Conservation (phyloP, 108 stramenopile genomes). For the Skeletonema menzelii region DNA sequence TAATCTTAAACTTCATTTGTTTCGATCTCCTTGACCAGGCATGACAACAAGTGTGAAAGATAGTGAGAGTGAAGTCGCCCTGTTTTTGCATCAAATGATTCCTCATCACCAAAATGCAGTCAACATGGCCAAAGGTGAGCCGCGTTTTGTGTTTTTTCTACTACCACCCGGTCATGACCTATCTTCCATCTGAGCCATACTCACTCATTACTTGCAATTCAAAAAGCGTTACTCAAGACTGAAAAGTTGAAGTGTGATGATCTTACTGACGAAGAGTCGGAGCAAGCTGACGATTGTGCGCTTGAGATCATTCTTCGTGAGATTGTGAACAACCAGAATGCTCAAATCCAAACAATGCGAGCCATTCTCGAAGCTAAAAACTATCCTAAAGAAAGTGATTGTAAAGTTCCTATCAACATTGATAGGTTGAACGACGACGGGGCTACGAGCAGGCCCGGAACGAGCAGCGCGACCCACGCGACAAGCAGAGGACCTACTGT, state of each 20-base stretch:
- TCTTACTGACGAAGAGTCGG: slow-evolving; percentile 40
- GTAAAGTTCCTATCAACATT: slow-evolving; percentile 25
- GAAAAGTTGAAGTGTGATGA: slow-evolving; percentile 50
- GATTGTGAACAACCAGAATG: slow-evolving; percentile 76
- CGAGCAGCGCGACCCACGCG: neutral
- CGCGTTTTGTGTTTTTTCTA: neutral
- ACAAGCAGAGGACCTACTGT: neutral
- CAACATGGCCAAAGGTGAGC: slow-evolving; percentile 84
- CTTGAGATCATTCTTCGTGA: slow-evolving; percentile 59
- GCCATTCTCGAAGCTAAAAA: slow-evolving; percentile 49
- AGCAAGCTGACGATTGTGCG: slow-evolving; percentile 44
- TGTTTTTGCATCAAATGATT: slow-evolving; percentile 92
- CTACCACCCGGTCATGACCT: neutral
- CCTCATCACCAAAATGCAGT: slow-evolving; percentile 93
- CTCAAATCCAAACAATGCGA: slow-evolving; percentile 81
- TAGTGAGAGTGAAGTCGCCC: slow-evolving; percentile 16
- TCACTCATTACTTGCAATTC: too few relatives aligned
- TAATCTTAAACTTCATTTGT: neutral
- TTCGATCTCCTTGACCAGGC: neutral
- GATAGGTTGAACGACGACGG: neutral
- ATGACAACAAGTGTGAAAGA: slow-evolving; percentile 55
- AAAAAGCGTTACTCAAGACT: slow-evolving; percentile 49
- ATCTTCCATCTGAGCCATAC: neutral
- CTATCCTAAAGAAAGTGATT: slow-evolving; percentile 43
- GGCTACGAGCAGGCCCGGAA: neutral